Evolutionary conservation across 176 grass and related monocot genomes (phyloP).

Genomic region (Cocos nucifera): DNA sequence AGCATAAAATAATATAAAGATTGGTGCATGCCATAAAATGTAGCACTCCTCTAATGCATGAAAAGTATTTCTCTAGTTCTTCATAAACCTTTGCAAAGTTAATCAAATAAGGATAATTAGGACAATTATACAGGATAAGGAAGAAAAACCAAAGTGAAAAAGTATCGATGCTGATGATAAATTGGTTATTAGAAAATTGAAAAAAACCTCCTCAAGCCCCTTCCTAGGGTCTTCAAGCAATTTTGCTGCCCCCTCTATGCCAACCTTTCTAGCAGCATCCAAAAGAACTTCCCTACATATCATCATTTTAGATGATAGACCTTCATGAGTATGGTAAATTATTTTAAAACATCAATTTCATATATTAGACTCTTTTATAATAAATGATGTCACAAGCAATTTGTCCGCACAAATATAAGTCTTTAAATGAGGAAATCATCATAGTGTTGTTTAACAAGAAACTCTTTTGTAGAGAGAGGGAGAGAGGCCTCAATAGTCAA

Average conservation of each 20-base stretch:
- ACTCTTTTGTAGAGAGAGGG: too few relatives aligned
- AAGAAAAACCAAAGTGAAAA: slow-evolving; percentile 1
- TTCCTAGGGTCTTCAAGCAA: slow-evolving; percentile 59
- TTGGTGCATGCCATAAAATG: slow-evolving; percentile 59
- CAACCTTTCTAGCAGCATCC: slow-evolving; percentile 76
- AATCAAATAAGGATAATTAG: background rate
- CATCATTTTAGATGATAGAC: too few relatives aligned
- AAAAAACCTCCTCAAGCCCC: slow-evolving; percentile 57
- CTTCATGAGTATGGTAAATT: too few relatives aligned
- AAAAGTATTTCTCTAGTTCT: slow-evolving; percentile 74
- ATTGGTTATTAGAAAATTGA: background rate
- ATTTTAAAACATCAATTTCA: too few relatives aligned
- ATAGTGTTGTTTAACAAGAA: too few relatives aligned
- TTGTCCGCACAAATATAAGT: too few relatives aligned
- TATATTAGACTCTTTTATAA: too few relatives aligned
- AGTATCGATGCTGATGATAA: too few relatives aligned
- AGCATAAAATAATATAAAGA: too few relatives aligned
- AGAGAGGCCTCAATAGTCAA: too few relatives aligned
- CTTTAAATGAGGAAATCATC: too few relatives aligned
- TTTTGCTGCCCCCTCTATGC: slow-evolving; percentile 77
- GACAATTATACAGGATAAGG: background rate
- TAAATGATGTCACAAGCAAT: too few relatives aligned
- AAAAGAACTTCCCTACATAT: slow-evolving; percentile 64
- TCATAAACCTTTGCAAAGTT: slow-evolving; percentile 56
- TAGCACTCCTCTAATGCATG: slow-evolving; percentile 67